Evolutionary conservation across 768 basidiomycete genomes (phyloP).

Genomic region (Daedalea quercina): DNA sequence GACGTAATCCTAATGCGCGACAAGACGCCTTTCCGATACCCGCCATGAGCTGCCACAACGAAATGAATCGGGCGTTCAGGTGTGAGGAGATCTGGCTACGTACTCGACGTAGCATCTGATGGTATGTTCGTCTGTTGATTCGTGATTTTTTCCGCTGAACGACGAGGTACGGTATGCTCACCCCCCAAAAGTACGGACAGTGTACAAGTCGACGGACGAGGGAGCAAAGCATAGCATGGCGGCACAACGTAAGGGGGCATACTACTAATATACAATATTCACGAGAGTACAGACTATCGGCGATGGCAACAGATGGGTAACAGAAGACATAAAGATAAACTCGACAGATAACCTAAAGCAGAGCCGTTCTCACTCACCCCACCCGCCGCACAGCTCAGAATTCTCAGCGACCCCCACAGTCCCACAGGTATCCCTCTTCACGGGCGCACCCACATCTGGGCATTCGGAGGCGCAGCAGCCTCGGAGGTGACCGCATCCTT

Average conservation of each 20-base stretch:
- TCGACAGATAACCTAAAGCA: not conserved
- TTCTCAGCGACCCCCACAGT: not conserved
- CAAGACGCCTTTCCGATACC: constrained; percentile 21
- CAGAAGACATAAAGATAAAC: constrained; percentile 1
- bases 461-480: constrained; percentile 10
- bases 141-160: not conserved
- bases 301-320: not conserved
- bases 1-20: constrained; percentile 15
- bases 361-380: not conserved
- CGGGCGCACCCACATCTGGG: constrained; percentile 35
- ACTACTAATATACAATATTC: not conserved
- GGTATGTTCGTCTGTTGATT: constrained; percentile 28
- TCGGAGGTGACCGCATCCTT: constrained; percentile 28
- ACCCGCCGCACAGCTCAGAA: not conserved
- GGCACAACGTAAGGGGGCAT: too few species aligned
- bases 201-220: constrained; percentile 9
- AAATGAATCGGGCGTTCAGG: not conserved
- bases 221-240: too few species aligned
- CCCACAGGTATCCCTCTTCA: not conserved
- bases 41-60: constrained; percentile 18
- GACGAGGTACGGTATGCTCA: not conserved
- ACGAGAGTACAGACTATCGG: not conserved
- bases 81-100: constrained; percentile 4
- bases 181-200: constrained; percentile 14
- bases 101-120: constrained; percentile 31